These are phyloP conservation scores for Leucocoprinus birnbaumii DNA, from an alignment of 768 basidiomycete species.

Conservation along the genomic window DNA sequence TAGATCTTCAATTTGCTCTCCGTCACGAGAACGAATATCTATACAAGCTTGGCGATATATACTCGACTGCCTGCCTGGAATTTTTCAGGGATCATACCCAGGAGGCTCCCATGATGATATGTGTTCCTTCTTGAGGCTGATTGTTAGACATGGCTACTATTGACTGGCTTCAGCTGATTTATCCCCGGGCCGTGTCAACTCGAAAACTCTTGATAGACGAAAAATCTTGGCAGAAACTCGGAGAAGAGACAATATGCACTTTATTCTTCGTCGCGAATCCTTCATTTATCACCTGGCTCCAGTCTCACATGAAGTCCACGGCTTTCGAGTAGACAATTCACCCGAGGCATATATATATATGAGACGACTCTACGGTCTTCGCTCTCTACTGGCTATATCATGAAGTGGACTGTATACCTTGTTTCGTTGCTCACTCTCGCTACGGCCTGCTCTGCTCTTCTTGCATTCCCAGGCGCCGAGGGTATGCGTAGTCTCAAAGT, in stretches of 20 bases:
- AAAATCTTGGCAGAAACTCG: constrained; percentile 3
- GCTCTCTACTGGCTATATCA: background rate
- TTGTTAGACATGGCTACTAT: background rate
- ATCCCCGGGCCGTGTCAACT: background rate
- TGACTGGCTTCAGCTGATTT: no score
- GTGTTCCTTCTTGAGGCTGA: background rate
- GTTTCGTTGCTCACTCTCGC: constrained; percentile 11
- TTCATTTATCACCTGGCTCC: no score
- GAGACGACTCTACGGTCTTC: background rate
- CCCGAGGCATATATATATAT: background rate
- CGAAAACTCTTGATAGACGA: background rate
- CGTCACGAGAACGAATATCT: constrained; percentile 1
- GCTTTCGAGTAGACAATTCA: no score
- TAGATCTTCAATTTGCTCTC: background rate
- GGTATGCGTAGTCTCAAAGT: constrained; percentile 13
- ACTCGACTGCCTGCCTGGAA: background rate
- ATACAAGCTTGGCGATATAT: background rate
- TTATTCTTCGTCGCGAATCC: no score
- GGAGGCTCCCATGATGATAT: background rate
- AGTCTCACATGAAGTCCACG: no score
- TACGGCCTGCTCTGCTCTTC: constrained; percentile 21
- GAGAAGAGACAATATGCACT: background rate
- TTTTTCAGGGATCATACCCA: background rate
- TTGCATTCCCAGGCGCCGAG: constrained; percentile 32
- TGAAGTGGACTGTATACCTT: constrained; percentile 6